Conservation (phyloP, 1,284 basidiomycete genomes). For the Chalciporus sp. region DNA sequence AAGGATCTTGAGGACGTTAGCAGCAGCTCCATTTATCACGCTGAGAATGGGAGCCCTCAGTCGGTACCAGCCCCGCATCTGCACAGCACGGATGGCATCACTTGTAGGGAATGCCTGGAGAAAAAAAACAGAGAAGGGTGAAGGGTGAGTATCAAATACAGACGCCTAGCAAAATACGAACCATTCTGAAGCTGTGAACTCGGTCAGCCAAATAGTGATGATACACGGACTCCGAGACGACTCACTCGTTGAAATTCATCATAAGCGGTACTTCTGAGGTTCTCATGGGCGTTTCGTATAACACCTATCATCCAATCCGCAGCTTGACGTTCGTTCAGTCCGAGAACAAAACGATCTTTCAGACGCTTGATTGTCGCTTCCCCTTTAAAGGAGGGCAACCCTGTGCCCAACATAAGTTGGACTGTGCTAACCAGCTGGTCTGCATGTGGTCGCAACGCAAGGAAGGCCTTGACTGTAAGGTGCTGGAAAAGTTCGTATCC, state of each 20-base stretch:
- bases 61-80: neutral
- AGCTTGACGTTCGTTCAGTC: constrained; percentile 86
- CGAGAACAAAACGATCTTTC: constrained; percentile 84
- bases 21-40: neutral
- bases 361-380: constrained; percentile 88
- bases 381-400: constrained; percentile 95
- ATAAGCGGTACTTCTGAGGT: constrained; percentile 88
- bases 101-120: constrained; percentile 55
- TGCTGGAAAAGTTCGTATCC: constrained; percentile 95
- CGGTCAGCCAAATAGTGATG: constrained; percentile 16
- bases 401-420: constrained; percentile 93
- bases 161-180: constrained; percentile 16
- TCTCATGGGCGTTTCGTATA: constrained; percentile 93
- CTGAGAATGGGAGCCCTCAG: neutral
- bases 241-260: constrained; percentile 89
- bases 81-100: constrained; percentile 22
- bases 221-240: constrained; percentile 9
- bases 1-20: neutral
- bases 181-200: constrained; percentile 53
- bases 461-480: constrained; percentile 94
- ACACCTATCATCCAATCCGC: constrained; percentile 91
- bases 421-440: constrained; percentile 89
- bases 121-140: constrained; percentile 6
- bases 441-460: constrained; percentile 90
- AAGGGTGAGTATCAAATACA: constrained; percentile 5